A percentile compares a stretch with the other conserved stretches of the same genome.
These are phyloP conservation scores for Amaranthus palmeri DNA, from an alignment of 148 eudicot genomes.

Conservation along the genomic window DNA sequence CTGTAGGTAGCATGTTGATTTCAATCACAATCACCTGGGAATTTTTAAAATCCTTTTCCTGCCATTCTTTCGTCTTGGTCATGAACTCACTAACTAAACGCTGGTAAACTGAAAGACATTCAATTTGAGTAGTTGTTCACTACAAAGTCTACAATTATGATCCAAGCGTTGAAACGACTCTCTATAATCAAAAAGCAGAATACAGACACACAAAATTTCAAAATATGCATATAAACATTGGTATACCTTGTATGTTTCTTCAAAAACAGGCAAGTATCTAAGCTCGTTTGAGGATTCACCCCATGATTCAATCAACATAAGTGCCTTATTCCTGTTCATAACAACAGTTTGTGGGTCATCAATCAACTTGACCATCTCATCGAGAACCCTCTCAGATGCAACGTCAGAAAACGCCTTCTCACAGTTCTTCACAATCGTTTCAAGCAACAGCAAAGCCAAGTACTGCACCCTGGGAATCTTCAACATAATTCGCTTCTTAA, in stretches of 20 bases:
- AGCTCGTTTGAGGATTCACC: slow-evolving; percentile 97
- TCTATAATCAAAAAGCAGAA: neutral
- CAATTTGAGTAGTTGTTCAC: too few species aligned
- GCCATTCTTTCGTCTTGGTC: too few species aligned
- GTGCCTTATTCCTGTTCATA: slow-evolving; percentile 81
- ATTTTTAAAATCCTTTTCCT: too few species aligned
- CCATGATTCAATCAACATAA: slow-evolving; percentile 90
- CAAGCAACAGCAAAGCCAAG: slow-evolving; percentile 77
- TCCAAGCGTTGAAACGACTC: neutral
- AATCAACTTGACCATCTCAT: slow-evolving; percentile 98
- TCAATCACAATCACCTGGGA: too few species aligned
- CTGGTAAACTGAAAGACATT: too few species aligned
- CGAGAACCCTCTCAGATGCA: slow-evolving; percentile 92
- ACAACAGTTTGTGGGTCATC: slow-evolving; percentile 98
- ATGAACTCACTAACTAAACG: too few species aligned
- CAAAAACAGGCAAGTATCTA: slow-evolving; percentile 92
- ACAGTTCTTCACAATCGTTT: slow-evolving; percentile 90
- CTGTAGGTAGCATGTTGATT: too few species aligned
- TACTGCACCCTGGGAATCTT: slow-evolving; percentile 84
- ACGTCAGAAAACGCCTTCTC: slow-evolving; percentile 97
- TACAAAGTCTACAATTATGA: too few species aligned
- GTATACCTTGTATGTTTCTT: slow-evolving; percentile 85
- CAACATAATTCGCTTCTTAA: slow-evolving; percentile 80
- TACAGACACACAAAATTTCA: neutral
- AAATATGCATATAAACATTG: neutral